Conservation (phyloP, 1,284 basidiomycete genomes). For the Sporisorium sorghi region DNA sequence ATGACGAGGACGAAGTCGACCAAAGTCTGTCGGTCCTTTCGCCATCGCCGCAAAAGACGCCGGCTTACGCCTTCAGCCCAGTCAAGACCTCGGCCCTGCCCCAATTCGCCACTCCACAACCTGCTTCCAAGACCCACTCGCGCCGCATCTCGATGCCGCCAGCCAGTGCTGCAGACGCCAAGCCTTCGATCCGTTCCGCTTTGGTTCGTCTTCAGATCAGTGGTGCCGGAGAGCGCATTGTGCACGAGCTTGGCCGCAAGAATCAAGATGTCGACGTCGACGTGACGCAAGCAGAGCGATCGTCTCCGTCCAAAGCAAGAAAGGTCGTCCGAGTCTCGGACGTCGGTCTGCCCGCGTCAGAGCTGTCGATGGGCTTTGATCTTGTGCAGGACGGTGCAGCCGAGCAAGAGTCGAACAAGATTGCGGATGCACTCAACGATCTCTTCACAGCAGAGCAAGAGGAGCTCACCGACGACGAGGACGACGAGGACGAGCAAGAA, state of each 20-base stretch:
- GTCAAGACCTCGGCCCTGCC: slow-evolving; percentile 34
- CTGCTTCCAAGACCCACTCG: slow-evolving; percentile 16
- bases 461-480: slow-evolving; percentile 47
- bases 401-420: slow-evolving; percentile 20
- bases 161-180: slow-evolving; percentile 21
- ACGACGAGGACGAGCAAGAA: slow-evolving; percentile 22
- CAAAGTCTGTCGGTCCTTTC: slow-evolving; percentile 37
- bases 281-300: neutral
- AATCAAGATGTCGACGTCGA: neutral
- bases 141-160: slow-evolving; percentile 40
- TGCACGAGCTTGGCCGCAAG: slow-evolving; percentile 18
- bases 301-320: slow-evolving; percentile 28
- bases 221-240: slow-evolving; percentile 32
- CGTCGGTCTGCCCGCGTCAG: slow-evolving; percentile 40
- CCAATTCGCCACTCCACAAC: slow-evolving; percentile 42
- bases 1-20: slow-evolving; percentile 52
- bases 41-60: slow-evolving; percentile 17
- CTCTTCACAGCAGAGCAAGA: slow-evolving; percentile 43
- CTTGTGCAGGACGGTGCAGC: slow-evolving; percentile 19
- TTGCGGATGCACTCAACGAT: slow-evolving; percentile 36
- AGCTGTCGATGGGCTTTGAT: slow-evolving; percentile 45
- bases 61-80: slow-evolving; percentile 27
- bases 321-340: slow-evolving; percentile 42
- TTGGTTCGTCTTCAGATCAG: slow-evolving; percentile 44
- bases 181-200: slow-evolving; percentile 29